Conservation (phyloP, 805 yeast genomes). For the Candida berthetii region DNA sequence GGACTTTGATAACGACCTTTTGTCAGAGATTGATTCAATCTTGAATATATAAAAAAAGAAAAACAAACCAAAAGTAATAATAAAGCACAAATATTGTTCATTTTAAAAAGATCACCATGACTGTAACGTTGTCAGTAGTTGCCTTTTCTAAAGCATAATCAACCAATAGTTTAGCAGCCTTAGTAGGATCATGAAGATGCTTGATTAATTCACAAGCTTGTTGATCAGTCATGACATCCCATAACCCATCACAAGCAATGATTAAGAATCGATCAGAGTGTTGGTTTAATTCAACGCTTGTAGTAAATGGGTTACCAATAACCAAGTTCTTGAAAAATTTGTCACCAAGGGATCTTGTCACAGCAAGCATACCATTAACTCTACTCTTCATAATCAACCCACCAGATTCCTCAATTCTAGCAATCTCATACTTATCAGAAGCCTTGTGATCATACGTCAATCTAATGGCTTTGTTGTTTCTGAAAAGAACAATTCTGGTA, state of each 20-base stretch:
- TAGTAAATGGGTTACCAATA: constrained; percentile 87
- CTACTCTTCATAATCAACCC: constrained; percentile 86
- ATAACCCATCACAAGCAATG: constrained; percentile 92
- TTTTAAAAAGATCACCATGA: constrained; percentile 63
- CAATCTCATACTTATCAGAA: constrained; percentile 69
- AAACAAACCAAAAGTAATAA: constrained; percentile 1
- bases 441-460: constrained; percentile 94
- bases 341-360: constrained; percentile 90
- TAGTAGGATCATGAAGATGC: constrained; percentile 47
- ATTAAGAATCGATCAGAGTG: constrained; percentile 71
- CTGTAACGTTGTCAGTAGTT: constrained; percentile 89
- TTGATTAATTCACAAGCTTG: constrained; percentile 72
- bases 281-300: constrained; percentile 65
- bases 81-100: neutral
- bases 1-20: constrained; percentile 15
- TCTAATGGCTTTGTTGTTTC: constrained; percentile 71
- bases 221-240: constrained; percentile 91
- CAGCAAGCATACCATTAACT: constrained; percentile 94
- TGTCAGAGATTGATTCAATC: constrained; percentile 20
- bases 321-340: constrained; percentile 87
- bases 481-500: constrained; percentile 72
- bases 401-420: constrained; percentile 70
- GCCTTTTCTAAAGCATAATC: constrained; percentile 69
- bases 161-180: constrained; percentile 64
- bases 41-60: constrained; percentile 9